Evolutionary conservation across 164 flowering plant genomes (phyloP).

Genomic region (Magnolia officinalis): DNA sequence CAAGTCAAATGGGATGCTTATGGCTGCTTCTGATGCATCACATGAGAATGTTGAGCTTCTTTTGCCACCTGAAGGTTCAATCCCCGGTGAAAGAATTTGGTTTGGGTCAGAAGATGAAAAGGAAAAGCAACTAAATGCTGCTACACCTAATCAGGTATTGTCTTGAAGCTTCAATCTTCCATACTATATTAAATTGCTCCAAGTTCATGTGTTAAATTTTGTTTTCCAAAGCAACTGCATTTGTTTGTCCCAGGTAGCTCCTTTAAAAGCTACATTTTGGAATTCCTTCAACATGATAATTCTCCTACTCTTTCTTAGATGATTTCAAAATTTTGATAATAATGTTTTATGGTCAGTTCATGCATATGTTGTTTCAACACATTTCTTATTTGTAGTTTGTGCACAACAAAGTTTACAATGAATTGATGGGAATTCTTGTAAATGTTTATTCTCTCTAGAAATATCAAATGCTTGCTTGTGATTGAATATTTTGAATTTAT

Average conservation of each 20-base stretch:
- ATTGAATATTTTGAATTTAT: no score
- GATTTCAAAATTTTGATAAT: background rate
- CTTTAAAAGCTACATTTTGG: no score
- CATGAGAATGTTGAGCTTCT: conserved; percentile 96
- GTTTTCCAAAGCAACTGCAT: no score
- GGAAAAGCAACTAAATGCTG: conserved; percentile 43
- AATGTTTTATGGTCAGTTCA: background rate
- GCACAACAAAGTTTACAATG: background rate
- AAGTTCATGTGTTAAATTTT: background rate
- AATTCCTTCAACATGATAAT: background rate
- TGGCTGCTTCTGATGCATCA: conserved; percentile 87
- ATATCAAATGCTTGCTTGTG: no score
- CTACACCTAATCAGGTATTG: conserved; percentile 76
- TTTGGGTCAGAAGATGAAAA: conserved; percentile 67
- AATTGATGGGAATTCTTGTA: background rate
- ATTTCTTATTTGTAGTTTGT: background rate
- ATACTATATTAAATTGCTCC: background rate
- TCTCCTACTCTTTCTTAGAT: background rate
- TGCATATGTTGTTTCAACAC: background rate
- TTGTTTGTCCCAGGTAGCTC: no score
- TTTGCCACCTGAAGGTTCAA: conserved; percentile 73
- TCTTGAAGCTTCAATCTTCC: background rate
- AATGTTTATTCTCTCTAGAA: no score
- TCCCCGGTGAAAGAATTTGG: conserved; percentile 87
- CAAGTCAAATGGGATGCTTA: conserved; percentile 86